Percentiles rank a stretch among this genome's conserved stretches.
These are phyloP conservation scores for Trebouxia sp. DNA, from an alignment of 139 green algal genomes.

Conservation along the genomic window DNA sequence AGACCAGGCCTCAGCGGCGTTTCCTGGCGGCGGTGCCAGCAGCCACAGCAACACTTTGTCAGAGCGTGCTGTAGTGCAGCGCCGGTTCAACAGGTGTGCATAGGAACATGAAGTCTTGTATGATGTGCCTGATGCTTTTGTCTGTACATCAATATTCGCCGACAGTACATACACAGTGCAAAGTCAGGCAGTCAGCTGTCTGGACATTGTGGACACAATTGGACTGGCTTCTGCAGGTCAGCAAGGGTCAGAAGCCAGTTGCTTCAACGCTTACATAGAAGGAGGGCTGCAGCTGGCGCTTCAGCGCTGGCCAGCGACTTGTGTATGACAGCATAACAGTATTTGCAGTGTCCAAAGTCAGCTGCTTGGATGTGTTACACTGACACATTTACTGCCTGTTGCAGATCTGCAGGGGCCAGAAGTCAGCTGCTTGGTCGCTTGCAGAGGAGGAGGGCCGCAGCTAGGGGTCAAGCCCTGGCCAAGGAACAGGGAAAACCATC, in stretches of 20 bases:
- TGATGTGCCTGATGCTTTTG: too few relatives aligned
- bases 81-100: background rate
- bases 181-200: too few relatives aligned
- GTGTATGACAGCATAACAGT: slow-evolving; percentile 29
- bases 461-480: background rate
- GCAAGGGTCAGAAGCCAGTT: background rate
- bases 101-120: too few relatives aligned
- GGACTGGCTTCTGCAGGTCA: slow-evolving; percentile 3
- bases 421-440: background rate
- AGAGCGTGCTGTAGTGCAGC: background rate
- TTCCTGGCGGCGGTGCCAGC: background rate
- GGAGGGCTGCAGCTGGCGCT: background rate
- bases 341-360: too few relatives aligned
- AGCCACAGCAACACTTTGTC: slow-evolving; percentile 1
- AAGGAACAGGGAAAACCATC: too few relatives aligned
- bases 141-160: too few relatives aligned
- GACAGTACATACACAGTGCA: too few relatives aligned
- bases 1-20: background rate
- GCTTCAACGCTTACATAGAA: background rate
- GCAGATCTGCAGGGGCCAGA: background rate
- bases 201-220: too few relatives aligned
- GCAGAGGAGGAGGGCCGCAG: background rate
- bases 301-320: slow-evolving; percentile 15
- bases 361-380: too few relatives aligned
- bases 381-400: too few relatives aligned